Percentiles rank a stretch among this genome's conserved stretches.
Evolutionary conservation across 2,329 filamentous ascomycete genomes (phyloP).

Genomic region (Fusarium fracticaudum): DNA sequence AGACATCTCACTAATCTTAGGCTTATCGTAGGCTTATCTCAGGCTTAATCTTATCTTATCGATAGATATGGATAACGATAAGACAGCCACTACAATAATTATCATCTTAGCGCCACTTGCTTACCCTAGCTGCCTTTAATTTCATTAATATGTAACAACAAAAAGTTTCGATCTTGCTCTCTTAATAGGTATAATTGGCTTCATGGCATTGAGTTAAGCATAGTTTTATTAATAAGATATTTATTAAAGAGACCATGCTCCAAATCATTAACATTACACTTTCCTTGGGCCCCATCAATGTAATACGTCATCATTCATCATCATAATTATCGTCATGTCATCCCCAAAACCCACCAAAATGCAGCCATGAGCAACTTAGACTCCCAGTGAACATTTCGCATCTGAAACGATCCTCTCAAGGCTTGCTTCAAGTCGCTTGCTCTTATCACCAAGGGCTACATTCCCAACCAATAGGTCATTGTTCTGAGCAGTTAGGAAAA

Average conservation of each 20-base stretch:
- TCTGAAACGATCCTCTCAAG: neutral
- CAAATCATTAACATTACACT: accelerated
- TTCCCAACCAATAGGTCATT: no score
- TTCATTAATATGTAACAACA: accelerated
- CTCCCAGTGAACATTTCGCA: neutral
- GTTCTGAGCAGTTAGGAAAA: neutral
- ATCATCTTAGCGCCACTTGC: neutral
- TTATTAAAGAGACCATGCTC: accelerated
- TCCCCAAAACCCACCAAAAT: accelerated
- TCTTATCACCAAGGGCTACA: neutral
- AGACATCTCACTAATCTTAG: neutral
- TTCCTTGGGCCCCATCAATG: accelerated
- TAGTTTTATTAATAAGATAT: neutral
- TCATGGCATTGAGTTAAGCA: accelerated
- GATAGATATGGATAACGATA: accelerated
- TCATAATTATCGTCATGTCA: accelerated
- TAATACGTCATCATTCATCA: accelerated
- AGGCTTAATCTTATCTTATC: neutral
- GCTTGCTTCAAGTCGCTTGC: neutral
- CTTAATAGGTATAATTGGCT: accelerated
- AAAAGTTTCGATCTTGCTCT: accelerated
- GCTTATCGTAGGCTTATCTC: neutral
- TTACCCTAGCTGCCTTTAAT: neutral
- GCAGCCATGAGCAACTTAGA: accelerated
- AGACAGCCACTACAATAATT: neutral